Conservation (phyloP, 495 filamentous ascomycete species). For the Astrocystis sublimbata region DNA sequence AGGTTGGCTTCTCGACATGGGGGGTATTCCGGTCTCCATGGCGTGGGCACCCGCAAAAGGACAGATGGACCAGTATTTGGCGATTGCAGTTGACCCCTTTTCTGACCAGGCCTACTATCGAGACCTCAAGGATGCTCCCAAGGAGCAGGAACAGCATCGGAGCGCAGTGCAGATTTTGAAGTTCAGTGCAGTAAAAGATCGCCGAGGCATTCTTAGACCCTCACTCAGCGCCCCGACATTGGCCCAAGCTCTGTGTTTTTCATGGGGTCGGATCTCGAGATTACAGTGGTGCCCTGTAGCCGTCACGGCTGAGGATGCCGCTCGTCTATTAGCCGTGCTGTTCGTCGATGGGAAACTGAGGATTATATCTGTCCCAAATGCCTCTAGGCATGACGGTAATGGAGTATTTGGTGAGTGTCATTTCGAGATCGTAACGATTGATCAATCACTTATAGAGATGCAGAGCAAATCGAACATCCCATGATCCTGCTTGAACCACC, state of each 20-base stretch:
- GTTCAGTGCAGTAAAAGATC: conserved; percentile 27
- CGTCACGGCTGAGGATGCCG: conserved; percentile 23
- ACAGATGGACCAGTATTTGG: conserved; percentile 41
- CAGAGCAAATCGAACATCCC: conserved; percentile 44
- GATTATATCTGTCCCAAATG: conserved; percentile 37
- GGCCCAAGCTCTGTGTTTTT: conserved; percentile 35
- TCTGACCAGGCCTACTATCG: conserved; percentile 39
- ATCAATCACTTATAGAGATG: conserved; percentile 19
- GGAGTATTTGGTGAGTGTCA: conserved; percentile 38
- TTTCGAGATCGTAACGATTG: background rate
- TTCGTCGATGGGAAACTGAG: conserved; percentile 46
- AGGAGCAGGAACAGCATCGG: conserved; percentile 22
- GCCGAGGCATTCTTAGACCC: conserved; percentile 24
- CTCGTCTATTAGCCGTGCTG: conserved; percentile 41
- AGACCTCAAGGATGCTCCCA: conserved; percentile 24
- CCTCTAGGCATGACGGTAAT: conserved; percentile 16
- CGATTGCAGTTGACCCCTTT: conserved; percentile 46
- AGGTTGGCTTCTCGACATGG: conserved; percentile 49
- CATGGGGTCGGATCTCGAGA: conserved; percentile 43
- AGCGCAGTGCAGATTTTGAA: conserved; percentile 49
- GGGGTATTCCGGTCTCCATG: conserved; percentile 45
- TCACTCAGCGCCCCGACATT: conserved; percentile 29
- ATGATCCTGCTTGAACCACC: conserved; percentile 41
- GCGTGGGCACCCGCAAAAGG: conserved; percentile 44
- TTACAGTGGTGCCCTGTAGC: conserved; percentile 49